phyloP scores from a whole-genome alignment of 805 yeast species.

The Myxozyma lipomycoides region DNA sequence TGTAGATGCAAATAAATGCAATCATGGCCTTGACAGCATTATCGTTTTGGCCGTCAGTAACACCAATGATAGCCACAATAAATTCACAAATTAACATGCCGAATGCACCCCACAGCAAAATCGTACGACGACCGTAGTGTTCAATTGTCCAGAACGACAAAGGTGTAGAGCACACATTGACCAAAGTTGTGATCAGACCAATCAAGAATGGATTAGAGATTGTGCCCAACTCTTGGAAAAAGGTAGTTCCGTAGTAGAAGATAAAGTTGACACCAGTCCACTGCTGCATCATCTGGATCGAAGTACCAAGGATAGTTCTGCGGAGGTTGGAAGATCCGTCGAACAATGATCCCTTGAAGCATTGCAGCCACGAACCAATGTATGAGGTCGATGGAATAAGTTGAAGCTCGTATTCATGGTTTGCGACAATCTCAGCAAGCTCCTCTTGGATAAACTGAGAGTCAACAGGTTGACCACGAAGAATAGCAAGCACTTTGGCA shows the following conservation, averaged over 20 bases:
- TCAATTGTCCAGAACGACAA: constrained; percentile 82
- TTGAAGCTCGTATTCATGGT: constrained; percentile 44
- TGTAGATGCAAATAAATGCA: constrained; percentile 50
- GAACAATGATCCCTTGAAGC: constrained; percentile 15
- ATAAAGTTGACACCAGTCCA: constrained; percentile 85
- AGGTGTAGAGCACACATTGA: constrained; percentile 71
- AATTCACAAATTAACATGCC: constrained; percentile 67
- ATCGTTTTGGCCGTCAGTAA: constrained; percentile 40
- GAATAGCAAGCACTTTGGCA: constrained; percentile 48
- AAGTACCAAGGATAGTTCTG: constrained; percentile 57
- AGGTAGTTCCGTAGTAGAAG: constrained; percentile 81
- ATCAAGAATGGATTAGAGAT: constrained; percentile 60
- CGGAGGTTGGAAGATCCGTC: constrained; percentile 23
- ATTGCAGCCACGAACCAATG: constrained; percentile 6
- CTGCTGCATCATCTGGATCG: constrained; percentile 77
- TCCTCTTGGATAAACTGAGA: constrained; percentile 47
- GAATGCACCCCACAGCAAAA: constrained; percentile 65
- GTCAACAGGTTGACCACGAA: constrained; percentile 42
- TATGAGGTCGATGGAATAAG: constrained; percentile 9
- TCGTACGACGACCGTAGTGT: constrained; percentile 69
- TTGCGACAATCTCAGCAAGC: constrained; percentile 47
- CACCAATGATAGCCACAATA: constrained; percentile 64
- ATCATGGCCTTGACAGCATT: constrained; percentile 49
- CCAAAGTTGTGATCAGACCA: constrained; percentile 75
- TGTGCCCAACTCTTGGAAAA: constrained; percentile 50